Conservation (phyloP, 768 basidiomycete genomes). For the Boletus eberwhitei region DNA sequence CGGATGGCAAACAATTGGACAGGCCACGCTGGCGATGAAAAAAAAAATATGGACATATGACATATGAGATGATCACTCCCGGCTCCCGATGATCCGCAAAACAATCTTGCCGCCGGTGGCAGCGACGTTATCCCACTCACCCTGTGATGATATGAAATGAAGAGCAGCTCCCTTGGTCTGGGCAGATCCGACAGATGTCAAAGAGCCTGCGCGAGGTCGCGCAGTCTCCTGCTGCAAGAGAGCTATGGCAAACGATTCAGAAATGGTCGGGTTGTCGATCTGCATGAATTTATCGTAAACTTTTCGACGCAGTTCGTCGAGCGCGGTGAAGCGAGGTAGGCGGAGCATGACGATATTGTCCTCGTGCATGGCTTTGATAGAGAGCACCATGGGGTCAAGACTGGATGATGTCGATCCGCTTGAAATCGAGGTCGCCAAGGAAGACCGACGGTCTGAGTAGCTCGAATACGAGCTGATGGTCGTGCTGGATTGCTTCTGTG, state of each 20-base stretch:
- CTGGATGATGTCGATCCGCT: slow-evolving; percentile 35
- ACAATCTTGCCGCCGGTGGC: slow-evolving; percentile 49
- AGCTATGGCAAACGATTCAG: slow-evolving; percentile 53
- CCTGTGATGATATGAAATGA: slow-evolving; percentile 49
- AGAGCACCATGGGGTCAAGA: slow-evolving; percentile 32
- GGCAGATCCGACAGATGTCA: slow-evolving; percentile 34
- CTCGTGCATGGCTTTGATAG: slow-evolving; percentile 64
- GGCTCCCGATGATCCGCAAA: slow-evolving; percentile 46
- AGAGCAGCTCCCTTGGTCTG: slow-evolving; percentile 25
- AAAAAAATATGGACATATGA: neutral
- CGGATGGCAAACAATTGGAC: neutral
- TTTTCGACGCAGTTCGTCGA: slow-evolving; percentile 51
- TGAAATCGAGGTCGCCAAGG: slow-evolving; percentile 34
- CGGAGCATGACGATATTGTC: slow-evolving; percentile 64
- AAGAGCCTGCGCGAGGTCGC: slow-evolving; percentile 33
- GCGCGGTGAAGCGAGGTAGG: slow-evolving; percentile 42
- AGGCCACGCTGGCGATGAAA: slow-evolving; percentile 8
- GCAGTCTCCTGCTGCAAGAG: slow-evolving; percentile 39
- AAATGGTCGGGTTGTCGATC: slow-evolving; percentile 54
- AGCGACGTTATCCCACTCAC: slow-evolving; percentile 57
- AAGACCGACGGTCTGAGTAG: slow-evolving; percentile 23
- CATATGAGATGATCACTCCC: slow-evolving; percentile 3
- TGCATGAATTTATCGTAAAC: slow-evolving; percentile 66
- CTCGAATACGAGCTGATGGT: slow-evolving; percentile 5
- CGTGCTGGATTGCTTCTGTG: slow-evolving; percentile 7